Conservation (phyloP, 2,329 filamentous ascomycete species). For the Ophiostoma angusticollis region DNA sequence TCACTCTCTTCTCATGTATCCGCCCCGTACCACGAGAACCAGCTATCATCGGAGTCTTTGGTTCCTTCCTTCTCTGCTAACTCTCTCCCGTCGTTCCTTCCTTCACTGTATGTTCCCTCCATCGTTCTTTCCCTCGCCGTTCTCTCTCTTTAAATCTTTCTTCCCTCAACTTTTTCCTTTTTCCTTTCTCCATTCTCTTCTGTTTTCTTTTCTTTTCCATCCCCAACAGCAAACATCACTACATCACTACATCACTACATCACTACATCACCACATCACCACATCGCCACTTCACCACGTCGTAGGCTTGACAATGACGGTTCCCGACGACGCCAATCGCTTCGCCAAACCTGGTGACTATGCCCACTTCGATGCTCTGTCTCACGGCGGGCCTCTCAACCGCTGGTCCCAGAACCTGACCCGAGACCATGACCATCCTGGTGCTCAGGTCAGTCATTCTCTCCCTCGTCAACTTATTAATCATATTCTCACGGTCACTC, state of each 20-base stretch:
- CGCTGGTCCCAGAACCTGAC: constrained; percentile 77
- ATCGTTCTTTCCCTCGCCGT: not conserved
- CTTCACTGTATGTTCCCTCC: not conserved
- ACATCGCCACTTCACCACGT: not conserved
- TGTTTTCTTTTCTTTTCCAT: not conserved
- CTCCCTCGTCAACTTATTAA: not conserved
- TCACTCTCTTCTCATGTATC: too few relatives aligned
- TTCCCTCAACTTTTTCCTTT: not conserved
- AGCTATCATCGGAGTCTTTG: too few relatives aligned
- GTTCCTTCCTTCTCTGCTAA: too few relatives aligned
- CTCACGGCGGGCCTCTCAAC: constrained; percentile 52
- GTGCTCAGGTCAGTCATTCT: constrained; percentile 56
- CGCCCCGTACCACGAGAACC: too few relatives aligned
- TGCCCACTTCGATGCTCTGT: constrained; percentile 38
- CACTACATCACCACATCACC: not conserved
- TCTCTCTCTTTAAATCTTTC: not conserved
- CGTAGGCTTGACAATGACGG: not conserved
- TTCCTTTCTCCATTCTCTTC: not conserved
- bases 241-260: too few relatives aligned
- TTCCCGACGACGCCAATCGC: constrained; percentile 1
- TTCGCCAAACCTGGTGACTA: constrained; percentile 38
- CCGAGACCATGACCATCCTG: constrained; percentile 77
- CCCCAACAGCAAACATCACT: not conserved
- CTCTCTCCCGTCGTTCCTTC: not conserved
- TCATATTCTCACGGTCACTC: too few relatives aligned